Conservation (phyloP, 352 stramenopile species). For the Phytopythium chamaehyphon region DNA sequence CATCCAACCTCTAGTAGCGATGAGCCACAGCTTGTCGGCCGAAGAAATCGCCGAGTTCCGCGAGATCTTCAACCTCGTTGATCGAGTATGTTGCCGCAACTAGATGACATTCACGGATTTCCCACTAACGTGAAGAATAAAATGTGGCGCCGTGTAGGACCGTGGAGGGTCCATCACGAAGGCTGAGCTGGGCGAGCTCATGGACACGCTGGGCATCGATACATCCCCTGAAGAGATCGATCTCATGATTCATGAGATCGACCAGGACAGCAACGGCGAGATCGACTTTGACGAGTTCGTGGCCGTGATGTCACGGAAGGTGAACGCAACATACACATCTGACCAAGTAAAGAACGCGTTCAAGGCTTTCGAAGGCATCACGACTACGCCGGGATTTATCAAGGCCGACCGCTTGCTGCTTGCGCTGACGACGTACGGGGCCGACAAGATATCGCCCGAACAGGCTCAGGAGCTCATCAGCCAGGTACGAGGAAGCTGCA, state of each 20-base stretch:
- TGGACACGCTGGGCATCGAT: slow-evolving; percentile 93
- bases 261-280: slow-evolving; percentile 93
- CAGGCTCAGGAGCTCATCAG: slow-evolving; percentile 91
- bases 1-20: no score
- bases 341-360: slow-evolving; percentile 93
- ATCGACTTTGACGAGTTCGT: slow-evolving; percentile 96
- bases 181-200: slow-evolving; percentile 91
- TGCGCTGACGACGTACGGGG: slow-evolving; percentile 87
- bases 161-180: slow-evolving; percentile 92
- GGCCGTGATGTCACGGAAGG: slow-evolving; percentile 92
- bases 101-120: no score
- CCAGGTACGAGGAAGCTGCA: slow-evolving; percentile 39
- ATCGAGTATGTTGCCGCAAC: slow-evolving; percentile 61
- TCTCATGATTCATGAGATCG: slow-evolving; percentile 95
- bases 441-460: slow-evolving; percentile 87
- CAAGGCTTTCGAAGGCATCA: slow-evolving; percentile 64
- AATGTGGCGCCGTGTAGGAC: slow-evolving; percentile 52
- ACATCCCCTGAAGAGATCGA: slow-evolving; percentile 92
- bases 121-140: no score
- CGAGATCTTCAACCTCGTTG: slow-evolving; percentile 95
- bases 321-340: slow-evolving; percentile 91
- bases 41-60: slow-evolving; percentile 91
- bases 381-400: slow-evolving; percentile 63
- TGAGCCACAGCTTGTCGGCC: slow-evolving; percentile 56
- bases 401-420: slow-evolving; percentile 84